A percentile compares a stretch with the other conserved stretches of the same genome.
These are phyloP conservation scores for Penicillium sp. DNA, from an alignment of 2,329 filamentous ascomycete species.

Conservation along the genomic window DNA sequence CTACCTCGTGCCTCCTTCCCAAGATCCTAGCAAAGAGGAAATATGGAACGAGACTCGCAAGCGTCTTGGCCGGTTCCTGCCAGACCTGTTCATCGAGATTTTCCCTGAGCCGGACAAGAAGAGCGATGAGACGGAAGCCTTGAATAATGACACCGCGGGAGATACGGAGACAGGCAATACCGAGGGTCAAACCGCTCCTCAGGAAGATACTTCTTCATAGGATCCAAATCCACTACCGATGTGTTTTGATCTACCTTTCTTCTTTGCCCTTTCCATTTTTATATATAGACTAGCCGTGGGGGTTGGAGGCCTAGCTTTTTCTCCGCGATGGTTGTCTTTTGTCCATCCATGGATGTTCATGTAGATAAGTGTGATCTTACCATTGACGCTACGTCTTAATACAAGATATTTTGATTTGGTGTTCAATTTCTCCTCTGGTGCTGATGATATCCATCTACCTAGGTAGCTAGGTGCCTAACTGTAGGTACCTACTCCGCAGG, in stretches of 20 bases:
- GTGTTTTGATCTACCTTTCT: slow-evolving; percentile 1
- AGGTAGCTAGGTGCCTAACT: no score
- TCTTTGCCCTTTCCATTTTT: slow-evolving; percentile 12
- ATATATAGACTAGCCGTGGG: slow-evolving; percentile 16
- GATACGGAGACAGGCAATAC: neutral
- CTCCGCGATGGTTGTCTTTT: slow-evolving; percentile 1
- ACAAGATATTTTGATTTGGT: neutral
- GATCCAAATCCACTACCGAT: neutral
- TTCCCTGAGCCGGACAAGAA: slow-evolving; percentile 44
- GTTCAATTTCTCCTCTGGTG: neutral
- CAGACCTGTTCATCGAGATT: slow-evolving; percentile 54
- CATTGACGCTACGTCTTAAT: slow-evolving; percentile 7
- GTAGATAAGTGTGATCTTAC: slow-evolving; percentile 18
- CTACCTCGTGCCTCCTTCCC: slow-evolving; percentile 66
- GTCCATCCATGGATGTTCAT: slow-evolving; percentile 8
- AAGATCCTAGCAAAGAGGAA: slow-evolving; percentile 47
- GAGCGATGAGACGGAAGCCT: slow-evolving; percentile 6
- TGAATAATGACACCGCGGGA: slow-evolving; percentile 1
- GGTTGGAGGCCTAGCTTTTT: slow-evolving; percentile 4
- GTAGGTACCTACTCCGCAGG: neutral
- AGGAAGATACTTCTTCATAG: slow-evolving; percentile 8
- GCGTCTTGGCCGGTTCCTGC: slow-evolving; percentile 56
- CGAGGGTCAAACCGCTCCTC: slow-evolving; percentile 2
- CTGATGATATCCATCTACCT: no score
- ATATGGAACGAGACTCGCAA: slow-evolving; percentile 60